phyloP scores from a whole-genome alignment of 768 basidiomycete genomes.

The Termitomyces heimii region DNA sequence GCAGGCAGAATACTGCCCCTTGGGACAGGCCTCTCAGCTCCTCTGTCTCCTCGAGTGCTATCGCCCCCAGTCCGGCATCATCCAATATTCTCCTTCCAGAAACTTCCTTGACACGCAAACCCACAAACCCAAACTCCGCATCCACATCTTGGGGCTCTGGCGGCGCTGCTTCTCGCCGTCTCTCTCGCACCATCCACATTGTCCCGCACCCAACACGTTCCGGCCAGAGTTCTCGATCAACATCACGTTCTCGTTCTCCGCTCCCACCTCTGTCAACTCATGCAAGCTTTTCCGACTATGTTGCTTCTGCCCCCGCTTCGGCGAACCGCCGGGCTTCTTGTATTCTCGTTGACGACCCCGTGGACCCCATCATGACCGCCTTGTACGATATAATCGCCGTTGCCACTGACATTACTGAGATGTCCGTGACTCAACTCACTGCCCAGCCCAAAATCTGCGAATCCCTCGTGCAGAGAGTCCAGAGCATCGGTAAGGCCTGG shows the following conservation, averaged over 20 bases:
- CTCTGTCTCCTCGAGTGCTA: conserved; percentile 49
- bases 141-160: conserved; percentile 48
- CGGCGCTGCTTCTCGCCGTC: conserved; percentile 62
- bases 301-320: conserved; percentile 31
- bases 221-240: conserved; percentile 85
- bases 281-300: conserved; percentile 57
- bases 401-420: conserved; percentile 91
- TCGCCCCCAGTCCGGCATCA: conserved; percentile 55
- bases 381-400: conserved; percentile 90
- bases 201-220: conserved; percentile 61
- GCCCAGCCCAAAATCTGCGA: conserved; percentile 81
- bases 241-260: conserved; percentile 91
- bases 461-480: conserved; percentile 83
- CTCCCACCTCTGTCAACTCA: conserved; percentile 67
- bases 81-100: conserved; percentile 60
- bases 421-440: conserved; percentile 81
- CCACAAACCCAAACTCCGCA: conserved; percentile 36
- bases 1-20: conserved; percentile 58
- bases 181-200: conserved; percentile 82
- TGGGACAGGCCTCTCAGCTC: conserved; percentile 59
- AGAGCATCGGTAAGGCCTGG: conserved; percentile 91
- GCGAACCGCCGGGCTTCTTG: conserved; percentile 74
- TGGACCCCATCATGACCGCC: conserved; percentile 85
- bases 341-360: conserved; percentile 77
- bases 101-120: conserved; percentile 60